Percentiles rank a stretch among this genome's conserved stretches.
phyloP scores from a whole-genome alignment of 2,329 filamentous ascomycete species.

The Onygena corvina region DNA sequence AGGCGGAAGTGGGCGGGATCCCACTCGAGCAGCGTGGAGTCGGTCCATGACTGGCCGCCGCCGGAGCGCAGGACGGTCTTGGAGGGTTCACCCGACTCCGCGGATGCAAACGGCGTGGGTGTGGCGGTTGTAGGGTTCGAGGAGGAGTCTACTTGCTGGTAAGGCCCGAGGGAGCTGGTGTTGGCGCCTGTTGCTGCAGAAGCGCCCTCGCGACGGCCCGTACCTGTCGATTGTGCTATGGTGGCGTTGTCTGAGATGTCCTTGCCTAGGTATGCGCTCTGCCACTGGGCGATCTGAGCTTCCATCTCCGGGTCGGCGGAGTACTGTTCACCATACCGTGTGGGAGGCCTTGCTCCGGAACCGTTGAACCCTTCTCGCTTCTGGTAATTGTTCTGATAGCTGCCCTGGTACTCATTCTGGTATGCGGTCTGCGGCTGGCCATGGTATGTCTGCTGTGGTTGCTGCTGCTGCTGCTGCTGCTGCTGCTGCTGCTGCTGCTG shows the following conservation, averaged over 20 bases:
- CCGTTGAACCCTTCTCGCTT: conserved; percentile 33
- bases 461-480: conserved; percentile 17
- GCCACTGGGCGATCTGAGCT: conserved; percentile 88
- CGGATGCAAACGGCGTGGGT: conserved; percentile 34
- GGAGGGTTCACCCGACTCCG: conserved; percentile 38
- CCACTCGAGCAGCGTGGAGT: conserved; percentile 83
- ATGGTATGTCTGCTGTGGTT: conserved; percentile 7
- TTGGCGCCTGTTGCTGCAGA: conserved; percentile 35
- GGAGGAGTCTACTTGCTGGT: conserved; percentile 23
- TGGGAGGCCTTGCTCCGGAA: conserved; percentile 16
- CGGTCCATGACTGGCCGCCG: conserved; percentile 86
- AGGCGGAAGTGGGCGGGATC: conserved; percentile 87
- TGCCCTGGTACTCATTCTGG: conserved; percentile 20
- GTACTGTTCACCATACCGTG: conserved; percentile 25
- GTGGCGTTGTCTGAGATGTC: conserved; percentile 33
- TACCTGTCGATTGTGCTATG: conserved; percentile 24
- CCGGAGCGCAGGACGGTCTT: conserved; percentile 83
- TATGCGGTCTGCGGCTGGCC: conserved; percentile 30
- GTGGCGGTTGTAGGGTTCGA: conserved; percentile 26
- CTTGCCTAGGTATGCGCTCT: conserved; percentile 67
- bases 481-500: conserved; percentile 36
- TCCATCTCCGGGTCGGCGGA: conserved; percentile 65
- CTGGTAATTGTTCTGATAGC: conserved; percentile 25
- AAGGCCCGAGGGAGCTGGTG: conserved; percentile 32
- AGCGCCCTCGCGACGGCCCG: conserved; percentile 34